Percentiles rank a stretch among this genome's conserved stretches.
phyloP scores from a whole-genome alignment of 768 basidiomycete genomes.

The Pleurotus tuoliensis region DNA sequence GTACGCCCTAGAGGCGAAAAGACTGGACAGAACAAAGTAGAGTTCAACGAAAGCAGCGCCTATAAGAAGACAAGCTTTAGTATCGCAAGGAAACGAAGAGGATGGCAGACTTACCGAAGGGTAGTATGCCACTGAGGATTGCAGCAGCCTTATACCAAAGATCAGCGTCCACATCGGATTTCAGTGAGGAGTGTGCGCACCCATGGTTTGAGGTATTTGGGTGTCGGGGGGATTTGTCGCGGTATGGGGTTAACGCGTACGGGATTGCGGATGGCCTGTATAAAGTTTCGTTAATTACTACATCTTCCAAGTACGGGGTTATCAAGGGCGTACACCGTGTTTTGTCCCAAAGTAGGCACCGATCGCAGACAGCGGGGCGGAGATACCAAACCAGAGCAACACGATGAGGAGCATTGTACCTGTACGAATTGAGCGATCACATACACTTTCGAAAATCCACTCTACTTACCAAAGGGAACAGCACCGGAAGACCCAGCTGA shows the following conservation, averaged over 20 bases:
- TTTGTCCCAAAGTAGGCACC: conserved; percentile 85
- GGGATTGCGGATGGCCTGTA: conserved; percentile 71
- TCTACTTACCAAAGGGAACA: conserved; percentile 78
- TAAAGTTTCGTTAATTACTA: background rate
- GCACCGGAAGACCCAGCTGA: conserved; percentile 87
- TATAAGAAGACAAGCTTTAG: conserved; percentile 21
- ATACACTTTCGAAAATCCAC: background rate
- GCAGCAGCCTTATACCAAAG: conserved; percentile 49
- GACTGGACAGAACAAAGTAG: conserved; percentile 85
- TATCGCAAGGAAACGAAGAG: background rate
- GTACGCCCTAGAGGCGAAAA: conserved; percentile 90
- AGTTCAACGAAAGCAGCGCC: conserved; percentile 95
- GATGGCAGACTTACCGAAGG: conserved; percentile 61
- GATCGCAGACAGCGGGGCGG: conserved; percentile 81
- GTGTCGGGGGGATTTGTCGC: conserved; percentile 88
- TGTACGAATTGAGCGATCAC: conserved; percentile 18
- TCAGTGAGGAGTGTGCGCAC: conserved; percentile 33
- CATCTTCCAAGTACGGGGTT: background rate
- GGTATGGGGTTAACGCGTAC: conserved; percentile 91
- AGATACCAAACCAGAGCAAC: conserved; percentile 90
- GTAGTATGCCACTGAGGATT: conserved; percentile 85
- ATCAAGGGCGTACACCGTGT: conserved; percentile 64
- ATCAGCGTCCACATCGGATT: background rate
- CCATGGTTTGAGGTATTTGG: conserved; percentile 81
- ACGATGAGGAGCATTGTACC: conserved; percentile 84